Conservation (phyloP, 2,329 filamentous ascomycete species). For the Penicillium freii region DNA sequence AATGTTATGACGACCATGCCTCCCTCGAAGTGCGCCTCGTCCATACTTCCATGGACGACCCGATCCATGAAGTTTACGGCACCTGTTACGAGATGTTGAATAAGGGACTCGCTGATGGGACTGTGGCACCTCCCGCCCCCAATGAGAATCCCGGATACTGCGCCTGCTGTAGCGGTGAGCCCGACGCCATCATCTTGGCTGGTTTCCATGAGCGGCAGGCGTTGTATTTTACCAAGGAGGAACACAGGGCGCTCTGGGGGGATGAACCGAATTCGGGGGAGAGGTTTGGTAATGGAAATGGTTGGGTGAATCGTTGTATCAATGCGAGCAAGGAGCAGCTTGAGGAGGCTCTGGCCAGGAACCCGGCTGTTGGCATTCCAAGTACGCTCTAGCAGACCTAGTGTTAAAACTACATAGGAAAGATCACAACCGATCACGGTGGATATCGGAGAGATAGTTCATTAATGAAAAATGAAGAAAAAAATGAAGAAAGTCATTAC, state of each 20-base stretch:
- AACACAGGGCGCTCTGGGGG: slow-evolving; percentile 18
- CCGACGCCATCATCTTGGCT: slow-evolving; percentile 15
- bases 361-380: neutral
- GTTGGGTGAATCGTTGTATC: neutral
- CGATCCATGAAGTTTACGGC: slow-evolving; percentile 16
- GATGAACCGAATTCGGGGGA: slow-evolving; percentile 5
- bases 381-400: neutral
- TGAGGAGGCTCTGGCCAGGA: slow-evolving; percentile 10
- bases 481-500: neutral
- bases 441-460: neutral
- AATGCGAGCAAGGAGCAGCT: slow-evolving; percentile 11
- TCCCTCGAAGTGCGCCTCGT: slow-evolving; percentile 17
- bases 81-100: neutral
- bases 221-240: slow-evolving; percentile 16
- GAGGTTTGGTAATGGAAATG: neutral
- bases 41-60: slow-evolving; percentile 13
- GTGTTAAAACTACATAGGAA: neutral
- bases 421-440: neutral
- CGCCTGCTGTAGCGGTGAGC: slow-evolving; percentile 21
- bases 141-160: slow-evolving; percentile 5
- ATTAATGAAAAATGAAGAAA: neutral
- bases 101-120: slow-evolving; percentile 5
- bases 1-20: slow-evolving; percentile 19
- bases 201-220: slow-evolving; percentile 14
- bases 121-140: neutral